Evolutionary conservation across 805 yeast species (phyloP).

Genomic region (Metschnikowia koreensis): DNA sequence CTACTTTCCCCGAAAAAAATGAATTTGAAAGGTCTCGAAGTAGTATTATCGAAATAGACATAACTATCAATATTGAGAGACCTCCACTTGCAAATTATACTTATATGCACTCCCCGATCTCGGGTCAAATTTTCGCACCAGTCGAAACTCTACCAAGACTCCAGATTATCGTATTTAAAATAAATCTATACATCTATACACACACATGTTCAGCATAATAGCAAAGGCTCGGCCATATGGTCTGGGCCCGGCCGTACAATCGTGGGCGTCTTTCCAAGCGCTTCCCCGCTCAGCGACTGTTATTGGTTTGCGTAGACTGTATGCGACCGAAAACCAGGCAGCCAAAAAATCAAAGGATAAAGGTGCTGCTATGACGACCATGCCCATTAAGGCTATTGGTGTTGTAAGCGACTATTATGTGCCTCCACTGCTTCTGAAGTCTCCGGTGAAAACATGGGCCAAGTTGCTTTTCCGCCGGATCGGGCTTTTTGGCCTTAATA

Average conservation of each 20-base stretch:
- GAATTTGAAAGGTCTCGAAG: no score
- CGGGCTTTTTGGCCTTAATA: conserved; percentile 66
- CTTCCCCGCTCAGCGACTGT: neutral
- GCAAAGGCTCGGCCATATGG: conserved; percentile 1
- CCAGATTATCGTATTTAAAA: no score
- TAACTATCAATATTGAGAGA: neutral
- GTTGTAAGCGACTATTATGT: conserved; percentile 44
- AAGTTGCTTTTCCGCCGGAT: conserved; percentile 56
- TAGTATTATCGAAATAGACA: no score
- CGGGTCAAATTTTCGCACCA: conserved; percentile 2
- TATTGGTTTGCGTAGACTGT: conserved; percentile 5
- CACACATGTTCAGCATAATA: conserved; percentile 3
- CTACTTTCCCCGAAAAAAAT: no score
- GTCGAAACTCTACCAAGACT: no score
- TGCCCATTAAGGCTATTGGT: conserved; percentile 38
- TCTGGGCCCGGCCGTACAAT: neutral
- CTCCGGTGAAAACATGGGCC: conserved; percentile 37
- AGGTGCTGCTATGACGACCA: conserved; percentile 33
- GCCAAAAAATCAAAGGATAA: conserved; percentile 2
- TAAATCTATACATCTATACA: neutral
- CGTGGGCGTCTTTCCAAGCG: neutral
- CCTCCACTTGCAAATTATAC: no score
- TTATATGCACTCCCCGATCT: neutral
- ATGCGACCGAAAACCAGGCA: conserved; percentile 15
- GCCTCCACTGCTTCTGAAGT: conserved; percentile 33